These are phyloP conservation scores for Mucor circinelloides DNA, from an alignment of 371 early-diverging fungal genomes.

Conservation along the genomic window DNA sequence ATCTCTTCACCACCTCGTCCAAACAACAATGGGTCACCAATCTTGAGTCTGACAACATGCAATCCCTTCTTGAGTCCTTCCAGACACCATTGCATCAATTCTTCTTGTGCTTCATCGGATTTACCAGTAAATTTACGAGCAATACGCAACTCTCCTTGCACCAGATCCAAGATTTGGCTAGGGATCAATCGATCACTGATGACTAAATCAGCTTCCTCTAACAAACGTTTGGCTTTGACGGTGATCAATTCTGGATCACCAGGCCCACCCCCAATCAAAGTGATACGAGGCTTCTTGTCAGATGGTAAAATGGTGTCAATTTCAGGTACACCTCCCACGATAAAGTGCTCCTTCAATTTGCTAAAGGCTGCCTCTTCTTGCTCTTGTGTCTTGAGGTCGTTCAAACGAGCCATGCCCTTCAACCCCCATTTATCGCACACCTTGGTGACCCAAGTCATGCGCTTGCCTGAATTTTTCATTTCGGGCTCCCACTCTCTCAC, in stretches of 20 bases:
- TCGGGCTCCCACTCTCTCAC: constrained; percentile 72
- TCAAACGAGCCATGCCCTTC: constrained; percentile 33
- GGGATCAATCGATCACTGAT: constrained; percentile 84
- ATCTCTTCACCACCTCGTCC: constrained; percentile 94
- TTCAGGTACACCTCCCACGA: constrained; percentile 31
- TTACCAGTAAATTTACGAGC: constrained; percentile 65
- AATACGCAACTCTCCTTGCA: constrained; percentile 65
- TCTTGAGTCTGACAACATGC: constrained; percentile 85
- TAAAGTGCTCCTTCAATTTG: constrained; percentile 63
- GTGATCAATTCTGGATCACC: constrained; percentile 83
- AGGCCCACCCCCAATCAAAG: constrained; percentile 87
- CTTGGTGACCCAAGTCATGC: constrained; percentile 84
- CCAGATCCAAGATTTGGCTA: constrained; percentile 61
- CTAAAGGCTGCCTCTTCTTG: constrained; percentile 42
- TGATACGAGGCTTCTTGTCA: constrained; percentile 43
- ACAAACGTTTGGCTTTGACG: constrained; percentile 61
- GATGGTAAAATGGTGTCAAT: constrained; percentile 25
- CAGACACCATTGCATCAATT: constrained; percentile 67
- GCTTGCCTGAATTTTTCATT: constrained; percentile 61
- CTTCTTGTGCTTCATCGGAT: constrained; percentile 74
- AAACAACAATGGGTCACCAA: constrained; percentile 90
- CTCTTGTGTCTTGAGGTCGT: constrained; percentile 22
- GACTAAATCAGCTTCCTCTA: constrained; percentile 77
- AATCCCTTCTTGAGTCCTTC: constrained; percentile 67
- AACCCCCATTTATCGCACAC: constrained; percentile 66